These are phyloP conservation scores for Emericellopsis cladophorae DNA, from an alignment of 2,329 filamentous ascomycete genomes.

Conservation along the genomic window DNA sequence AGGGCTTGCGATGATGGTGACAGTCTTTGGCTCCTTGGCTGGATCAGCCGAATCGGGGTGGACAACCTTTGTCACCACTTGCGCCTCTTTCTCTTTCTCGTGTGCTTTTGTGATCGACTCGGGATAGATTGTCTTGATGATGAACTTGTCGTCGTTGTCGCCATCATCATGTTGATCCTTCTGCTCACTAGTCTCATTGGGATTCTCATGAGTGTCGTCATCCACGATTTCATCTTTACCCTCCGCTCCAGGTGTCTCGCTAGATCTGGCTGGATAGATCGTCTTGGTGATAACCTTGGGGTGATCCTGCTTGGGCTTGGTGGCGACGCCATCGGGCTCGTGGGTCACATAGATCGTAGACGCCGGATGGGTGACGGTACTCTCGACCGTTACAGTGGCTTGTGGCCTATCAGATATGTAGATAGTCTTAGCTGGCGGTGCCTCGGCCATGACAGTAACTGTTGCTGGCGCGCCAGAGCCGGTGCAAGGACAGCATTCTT, in stretches of 20 bases:
- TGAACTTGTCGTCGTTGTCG: too few relatives aligned
- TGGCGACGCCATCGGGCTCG: slow-evolving; percentile 4
- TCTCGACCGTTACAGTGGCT: slow-evolving; percentile 13
- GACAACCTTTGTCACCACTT: slow-evolving; percentile 2
- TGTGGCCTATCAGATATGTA: slow-evolving; percentile 5
- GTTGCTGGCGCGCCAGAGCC: slow-evolving; percentile 11
- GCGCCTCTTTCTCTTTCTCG: slow-evolving; percentile 3
- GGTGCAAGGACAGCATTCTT: slow-evolving; percentile 16
- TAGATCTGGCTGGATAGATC: neutral
- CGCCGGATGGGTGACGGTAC: slow-evolving; percentile 9
- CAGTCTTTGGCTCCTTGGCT: slow-evolving; percentile 5
- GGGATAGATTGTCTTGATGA: too few relatives aligned
- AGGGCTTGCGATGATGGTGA: slow-evolving; percentile 4
- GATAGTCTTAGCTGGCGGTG: slow-evolving; percentile 4
- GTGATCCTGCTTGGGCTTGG: slow-evolving; percentile 6
- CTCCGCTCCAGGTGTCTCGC: too few relatives aligned
- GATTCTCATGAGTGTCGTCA: neutral
- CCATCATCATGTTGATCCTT: too few relatives aligned
- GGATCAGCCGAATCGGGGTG: neutral
- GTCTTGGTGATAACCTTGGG: slow-evolving; percentile 1
- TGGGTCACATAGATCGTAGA: slow-evolving; percentile 12
- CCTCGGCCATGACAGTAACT: slow-evolving; percentile 9
- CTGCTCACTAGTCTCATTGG: neutral
- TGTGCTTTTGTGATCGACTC: neutral
- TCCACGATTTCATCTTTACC: neutral